phyloP scores from a whole-genome alignment of 2,329 filamentous ascomycete species.

The Bipolaris zeicola region DNA sequence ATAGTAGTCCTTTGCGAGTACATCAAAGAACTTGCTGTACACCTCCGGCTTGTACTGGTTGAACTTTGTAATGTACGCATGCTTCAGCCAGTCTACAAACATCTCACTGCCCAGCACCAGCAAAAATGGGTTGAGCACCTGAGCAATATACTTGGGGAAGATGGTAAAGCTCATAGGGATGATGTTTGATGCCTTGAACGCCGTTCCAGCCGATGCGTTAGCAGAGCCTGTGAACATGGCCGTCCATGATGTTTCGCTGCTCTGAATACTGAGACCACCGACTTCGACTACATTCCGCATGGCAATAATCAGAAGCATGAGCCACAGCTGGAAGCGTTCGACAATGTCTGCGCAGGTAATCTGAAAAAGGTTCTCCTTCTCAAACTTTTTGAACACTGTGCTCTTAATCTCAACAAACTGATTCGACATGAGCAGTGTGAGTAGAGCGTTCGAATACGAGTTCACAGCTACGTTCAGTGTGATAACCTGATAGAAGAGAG shows the following conservation, averaged over 20 bases:
- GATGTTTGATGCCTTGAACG: slow-evolving; percentile 70
- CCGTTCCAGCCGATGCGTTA: slow-evolving; percentile 58
- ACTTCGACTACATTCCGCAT: slow-evolving; percentile 96
- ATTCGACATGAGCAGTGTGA: slow-evolving; percentile 92
- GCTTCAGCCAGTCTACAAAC: slow-evolving; percentile 95
- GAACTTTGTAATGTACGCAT: slow-evolving; percentile 97
- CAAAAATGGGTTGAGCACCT: slow-evolving; percentile 89
- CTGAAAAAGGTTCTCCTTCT: slow-evolving; percentile 97
- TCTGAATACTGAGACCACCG: slow-evolving; percentile 71
- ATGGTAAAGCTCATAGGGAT: slow-evolving; percentile 90
- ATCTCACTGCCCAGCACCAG: slow-evolving; percentile 96
- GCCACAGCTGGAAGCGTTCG: slow-evolving; percentile 95
- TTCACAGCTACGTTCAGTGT: slow-evolving; percentile 98
- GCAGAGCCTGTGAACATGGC: slow-evolving; percentile 39
- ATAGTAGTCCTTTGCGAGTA: slow-evolving; percentile 97
- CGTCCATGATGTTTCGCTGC: slow-evolving; percentile 38
- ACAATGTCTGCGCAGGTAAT: slow-evolving; percentile 96
- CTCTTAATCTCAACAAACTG: slow-evolving; percentile 99
- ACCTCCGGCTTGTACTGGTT: slow-evolving; percentile 94
- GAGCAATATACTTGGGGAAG: slow-evolving; percentile 83
- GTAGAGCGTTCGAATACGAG: slow-evolving; percentile 93
- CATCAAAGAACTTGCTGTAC: slow-evolving; percentile 88
- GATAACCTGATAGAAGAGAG: slow-evolving; percentile 96
- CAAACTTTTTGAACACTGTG: slow-evolving; percentile 97
- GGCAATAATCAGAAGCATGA: slow-evolving; percentile 96